These are phyloP conservation scores for Juglanconis juglandina DNA, from an alignment of 2,329 filamentous ascomycete genomes.

Conservation along the genomic window DNA sequence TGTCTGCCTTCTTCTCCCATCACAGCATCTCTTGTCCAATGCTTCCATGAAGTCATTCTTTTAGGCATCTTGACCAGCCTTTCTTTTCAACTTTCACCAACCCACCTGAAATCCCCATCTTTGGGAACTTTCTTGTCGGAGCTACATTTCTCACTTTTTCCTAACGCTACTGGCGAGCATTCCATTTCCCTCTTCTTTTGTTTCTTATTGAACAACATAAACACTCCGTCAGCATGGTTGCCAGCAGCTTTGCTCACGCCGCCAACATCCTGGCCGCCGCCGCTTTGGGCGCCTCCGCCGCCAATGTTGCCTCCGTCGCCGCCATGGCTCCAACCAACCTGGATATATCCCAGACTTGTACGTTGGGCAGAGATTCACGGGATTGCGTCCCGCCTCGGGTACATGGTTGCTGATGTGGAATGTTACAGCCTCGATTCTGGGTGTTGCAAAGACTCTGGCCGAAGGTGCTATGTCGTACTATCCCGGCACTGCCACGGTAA, in stretches of 20 bases:
- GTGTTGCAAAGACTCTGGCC: constrained; percentile 58
- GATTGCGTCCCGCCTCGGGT: background rate
- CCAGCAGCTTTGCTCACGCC: background rate
- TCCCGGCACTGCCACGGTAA: constrained; percentile 47
- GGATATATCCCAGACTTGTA: constrained; percentile 35
- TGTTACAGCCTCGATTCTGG: constrained; percentile 55
- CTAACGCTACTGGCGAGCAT: background rate
- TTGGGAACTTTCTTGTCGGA: background rate
- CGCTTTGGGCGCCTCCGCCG: constrained; percentile 12
- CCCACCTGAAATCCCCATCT: background rate
- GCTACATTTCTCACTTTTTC: background rate
- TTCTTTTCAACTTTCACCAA: background rate
- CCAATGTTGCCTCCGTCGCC: constrained; percentile 19
- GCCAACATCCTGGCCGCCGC: background rate
- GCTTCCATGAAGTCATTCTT: constrained; percentile 2
- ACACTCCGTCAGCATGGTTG: too few species aligned
- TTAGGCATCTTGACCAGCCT: background rate
- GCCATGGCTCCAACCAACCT: constrained; percentile 29
- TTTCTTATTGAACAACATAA: background rate
- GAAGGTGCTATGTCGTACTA: constrained; percentile 63
- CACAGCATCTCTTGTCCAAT: background rate
- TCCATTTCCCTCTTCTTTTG: background rate
- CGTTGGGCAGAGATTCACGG: constrained; percentile 15
- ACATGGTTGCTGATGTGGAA: constrained; percentile 17
- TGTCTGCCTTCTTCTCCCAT: background rate